Evolutionary conservation across 768 basidiomycete genomes (phyloP).

Genomic region (Amanita fuliginea): DNA sequence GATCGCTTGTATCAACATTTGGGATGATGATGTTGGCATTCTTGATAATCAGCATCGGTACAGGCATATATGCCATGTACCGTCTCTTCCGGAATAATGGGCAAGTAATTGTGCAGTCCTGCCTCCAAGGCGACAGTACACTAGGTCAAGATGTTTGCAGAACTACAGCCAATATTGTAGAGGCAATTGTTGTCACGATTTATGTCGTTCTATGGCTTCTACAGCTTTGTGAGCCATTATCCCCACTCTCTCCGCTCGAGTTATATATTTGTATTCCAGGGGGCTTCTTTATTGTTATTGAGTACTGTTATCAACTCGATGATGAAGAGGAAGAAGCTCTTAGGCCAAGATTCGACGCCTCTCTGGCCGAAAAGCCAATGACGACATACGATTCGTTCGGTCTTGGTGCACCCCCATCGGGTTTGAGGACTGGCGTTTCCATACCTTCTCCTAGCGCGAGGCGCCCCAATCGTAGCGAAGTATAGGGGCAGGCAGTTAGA

Average conservation of each 20-base stretch:
- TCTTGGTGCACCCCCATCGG: neutral
- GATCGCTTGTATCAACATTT: constrained; percentile 32
- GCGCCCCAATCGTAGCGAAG: constrained; percentile 1
- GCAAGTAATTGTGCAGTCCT: constrained; percentile 23
- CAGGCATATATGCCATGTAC: constrained; percentile 38
- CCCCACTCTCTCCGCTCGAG: neutral
- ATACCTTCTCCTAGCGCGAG: neutral
- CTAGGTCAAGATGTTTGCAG: constrained; percentile 28
- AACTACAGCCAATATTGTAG: constrained; percentile 28
- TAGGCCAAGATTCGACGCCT: constrained; percentile 4
- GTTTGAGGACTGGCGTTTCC: neutral
- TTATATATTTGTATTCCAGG: constrained; percentile 20
- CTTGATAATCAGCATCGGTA: constrained; percentile 33
- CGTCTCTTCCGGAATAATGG: constrained; percentile 34
- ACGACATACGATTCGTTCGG: constrained; percentile 5
- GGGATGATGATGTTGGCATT: constrained; percentile 31
- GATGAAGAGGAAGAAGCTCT: constrained; percentile 30
- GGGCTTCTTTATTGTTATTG: constrained; percentile 37
- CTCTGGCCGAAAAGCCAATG: neutral
- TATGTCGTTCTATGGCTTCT: constrained; percentile 43
- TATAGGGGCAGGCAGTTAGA: neutral
- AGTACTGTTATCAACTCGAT: constrained; percentile 41
- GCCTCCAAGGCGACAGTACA: constrained; percentile 21
- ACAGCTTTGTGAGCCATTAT: constrained; percentile 36
- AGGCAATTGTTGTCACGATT: constrained; percentile 30